A percentile compares a stretch with the other conserved stretches of the same genome.
Evolutionary conservation across 768 basidiomycete species (phyloP).

Genomic region (Cyathus striatus): DNA sequence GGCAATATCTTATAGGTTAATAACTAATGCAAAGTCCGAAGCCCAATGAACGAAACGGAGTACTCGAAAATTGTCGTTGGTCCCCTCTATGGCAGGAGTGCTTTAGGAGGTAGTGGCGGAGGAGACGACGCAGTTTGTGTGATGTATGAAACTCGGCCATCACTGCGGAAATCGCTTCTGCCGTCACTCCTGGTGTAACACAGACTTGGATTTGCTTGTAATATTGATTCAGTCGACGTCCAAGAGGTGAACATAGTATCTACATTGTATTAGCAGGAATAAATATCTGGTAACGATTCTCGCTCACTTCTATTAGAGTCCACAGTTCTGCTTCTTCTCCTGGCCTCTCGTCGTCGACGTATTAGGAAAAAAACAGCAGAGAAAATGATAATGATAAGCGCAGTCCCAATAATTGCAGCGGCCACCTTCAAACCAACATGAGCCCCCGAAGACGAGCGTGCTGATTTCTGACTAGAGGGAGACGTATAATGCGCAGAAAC

Average conservation of each 20-base stretch:
- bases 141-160: slow-evolving; percentile 13
- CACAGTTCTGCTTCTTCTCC: slow-evolving; percentile 1
- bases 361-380: slow-evolving; percentile 7
- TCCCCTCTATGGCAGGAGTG: too few relatives aligned
- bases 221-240: slow-evolving; percentile 29
- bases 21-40: background rate
- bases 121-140: too few relatives aligned
- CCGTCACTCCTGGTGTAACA: slow-evolving; percentile 16
- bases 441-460: too few relatives aligned
- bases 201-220: slow-evolving; percentile 21
- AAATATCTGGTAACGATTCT: too few relatives aligned
- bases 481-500: too few relatives aligned
- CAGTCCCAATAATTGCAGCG: slow-evolving; percentile 18
- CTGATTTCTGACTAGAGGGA: too few relatives aligned
- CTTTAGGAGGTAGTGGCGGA: slow-evolving; percentile 21
- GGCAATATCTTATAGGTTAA: too few relatives aligned
- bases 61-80: too few relatives aligned
- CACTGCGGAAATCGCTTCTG: slow-evolving; percentile 18
- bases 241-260: slow-evolving; percentile 29
- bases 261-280: too few relatives aligned
- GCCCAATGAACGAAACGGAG: too few relatives aligned
- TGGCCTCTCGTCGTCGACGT: slow-evolving; percentile 1
- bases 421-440: slow-evolving; percentile 16
- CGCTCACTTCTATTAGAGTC: slow-evolving; percentile 5
- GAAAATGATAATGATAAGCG: slow-evolving; percentile 13